Conservation (phyloP, 2,329 filamentous ascomycete species). For the Colletotrichum eremochloae region DNA sequence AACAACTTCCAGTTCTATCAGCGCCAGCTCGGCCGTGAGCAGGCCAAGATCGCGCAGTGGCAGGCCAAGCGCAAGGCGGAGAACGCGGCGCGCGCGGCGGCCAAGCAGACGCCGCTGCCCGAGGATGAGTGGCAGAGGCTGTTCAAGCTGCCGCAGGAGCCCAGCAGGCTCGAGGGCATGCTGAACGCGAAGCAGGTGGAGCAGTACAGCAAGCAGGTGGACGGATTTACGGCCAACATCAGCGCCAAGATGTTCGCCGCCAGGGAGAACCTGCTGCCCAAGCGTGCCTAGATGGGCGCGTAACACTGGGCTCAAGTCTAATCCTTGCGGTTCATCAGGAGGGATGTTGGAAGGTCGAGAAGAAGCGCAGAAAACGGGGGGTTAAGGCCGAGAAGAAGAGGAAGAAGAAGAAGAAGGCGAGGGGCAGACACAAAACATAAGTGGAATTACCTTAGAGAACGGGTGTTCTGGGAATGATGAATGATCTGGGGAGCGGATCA, state of each 20-base stretch:
- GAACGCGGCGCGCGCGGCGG: constrained; percentile 85
- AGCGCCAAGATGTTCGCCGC: constrained; percentile 99
- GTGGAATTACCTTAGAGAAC: constrained; percentile 39
- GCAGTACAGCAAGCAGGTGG: constrained; percentile 97
- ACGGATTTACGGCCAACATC: constrained; percentile 92
- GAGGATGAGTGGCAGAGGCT: constrained; percentile 99
- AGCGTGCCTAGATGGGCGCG: constrained; percentile 52
- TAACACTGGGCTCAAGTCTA: constrained; percentile 12
- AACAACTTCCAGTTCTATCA: constrained; percentile 99
- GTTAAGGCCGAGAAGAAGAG: not conserved
- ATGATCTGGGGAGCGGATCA: constrained; percentile 44
- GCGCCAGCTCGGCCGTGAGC: constrained; percentile 91
- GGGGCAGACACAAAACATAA: constrained; percentile 25
- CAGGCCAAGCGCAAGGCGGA: constrained; percentile 97
- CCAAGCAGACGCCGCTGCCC: constrained; percentile 89
- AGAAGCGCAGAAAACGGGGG: not conserved
- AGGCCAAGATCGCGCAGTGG: constrained; percentile 96
- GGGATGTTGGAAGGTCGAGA: constrained; percentile 8
- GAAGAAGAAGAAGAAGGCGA: constrained; percentile 19
- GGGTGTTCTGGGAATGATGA: constrained; percentile 42
- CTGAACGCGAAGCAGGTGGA: constrained; percentile 96
- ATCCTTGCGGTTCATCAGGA: constrained; percentile 3
- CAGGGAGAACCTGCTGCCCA: constrained; percentile 75
- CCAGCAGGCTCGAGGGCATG: constrained; percentile 92
- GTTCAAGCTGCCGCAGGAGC: constrained; percentile 97